Percentiles rank a stretch among this genome's conserved stretches.
These are phyloP conservation scores for Tetrahymena thermophila DNA, from an alignment of 73 alveolate species.

Conservation along the genomic window DNA sequence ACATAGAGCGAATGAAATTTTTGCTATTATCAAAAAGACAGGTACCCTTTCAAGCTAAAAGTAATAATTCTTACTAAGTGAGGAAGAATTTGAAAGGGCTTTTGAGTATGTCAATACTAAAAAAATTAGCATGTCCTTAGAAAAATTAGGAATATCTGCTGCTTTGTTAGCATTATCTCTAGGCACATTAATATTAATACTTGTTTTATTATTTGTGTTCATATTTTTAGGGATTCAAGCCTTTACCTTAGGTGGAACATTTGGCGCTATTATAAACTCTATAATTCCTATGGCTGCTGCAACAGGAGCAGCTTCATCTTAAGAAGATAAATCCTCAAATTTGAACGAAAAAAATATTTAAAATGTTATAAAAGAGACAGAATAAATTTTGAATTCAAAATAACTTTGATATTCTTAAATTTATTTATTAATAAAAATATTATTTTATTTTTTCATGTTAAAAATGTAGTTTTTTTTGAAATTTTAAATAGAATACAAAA, in stretches of 20 bases:
- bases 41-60: neutral
- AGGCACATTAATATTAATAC: neutral
- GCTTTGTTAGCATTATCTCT: neutral
- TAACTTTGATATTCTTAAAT: neutral
- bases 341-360: neutral
- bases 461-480: too few species aligned
- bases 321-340: neutral
- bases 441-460: too few species aligned
- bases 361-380: neutral
- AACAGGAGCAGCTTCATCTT: neutral
- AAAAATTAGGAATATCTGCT: neutral
- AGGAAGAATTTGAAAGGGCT: neutral
- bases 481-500: too few species aligned
- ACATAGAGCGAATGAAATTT: neutral
- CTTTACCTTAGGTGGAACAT: neutral
- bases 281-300: neutral
- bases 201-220: neutral
- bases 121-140: neutral
- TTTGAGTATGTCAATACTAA: neutral
- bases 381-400: neutral
- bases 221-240: slow-evolving; percentile 1
- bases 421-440: too few species aligned
- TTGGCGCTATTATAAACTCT: neutral
- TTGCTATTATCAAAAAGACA: neutral
- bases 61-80: neutral